Percentiles rank a stretch among this genome's conserved stretches.
Evolutionary conservation across 352 stramenopile genomes (phyloP).

Genomic region (Sclerospora graminicola): DNA sequence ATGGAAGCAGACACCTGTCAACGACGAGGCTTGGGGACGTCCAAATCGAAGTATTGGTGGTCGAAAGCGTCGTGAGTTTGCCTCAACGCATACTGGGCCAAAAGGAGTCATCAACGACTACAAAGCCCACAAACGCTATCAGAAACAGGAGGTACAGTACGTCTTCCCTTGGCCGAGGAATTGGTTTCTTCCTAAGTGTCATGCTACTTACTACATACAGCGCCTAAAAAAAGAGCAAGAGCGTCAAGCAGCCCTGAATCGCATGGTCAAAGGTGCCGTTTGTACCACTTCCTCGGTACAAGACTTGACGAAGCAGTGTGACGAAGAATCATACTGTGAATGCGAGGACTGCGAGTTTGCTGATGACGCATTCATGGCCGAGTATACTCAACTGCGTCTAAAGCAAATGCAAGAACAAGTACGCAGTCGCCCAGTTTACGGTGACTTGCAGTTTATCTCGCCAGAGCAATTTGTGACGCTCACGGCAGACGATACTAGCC

Average conservation of each 20-base stretch:
- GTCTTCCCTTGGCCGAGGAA: too few species aligned
- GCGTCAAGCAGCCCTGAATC: slow-evolving; percentile 34
- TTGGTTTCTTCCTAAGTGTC: background rate
- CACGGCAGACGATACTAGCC: slow-evolving; percentile 5
- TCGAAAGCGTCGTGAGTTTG: slow-evolving; percentile 33
- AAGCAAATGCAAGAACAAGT: slow-evolving; percentile 43
- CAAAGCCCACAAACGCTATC: slow-evolving; percentile 58
- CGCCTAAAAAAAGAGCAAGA: slow-evolving; percentile 36
- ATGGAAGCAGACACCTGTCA: slow-evolving; percentile 46
- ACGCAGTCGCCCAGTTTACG: slow-evolving; percentile 29
- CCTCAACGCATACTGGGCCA: slow-evolving; percentile 56
- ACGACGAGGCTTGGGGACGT: slow-evolving; percentile 37
- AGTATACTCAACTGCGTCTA: slow-evolving; percentile 57
- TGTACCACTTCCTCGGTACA: slow-evolving; percentile 4
- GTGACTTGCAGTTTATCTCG: slow-evolving; percentile 43
- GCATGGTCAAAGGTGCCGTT: slow-evolving; percentile 50
- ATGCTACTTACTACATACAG: slow-evolving; percentile 18
- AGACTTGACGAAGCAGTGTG: slow-evolving; percentile 5
- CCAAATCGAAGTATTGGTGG: slow-evolving; percentile 15
- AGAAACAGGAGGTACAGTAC: slow-evolving; percentile 40
- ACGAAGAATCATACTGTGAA: slow-evolving; percentile 26
- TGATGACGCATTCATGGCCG: slow-evolving; percentile 42
- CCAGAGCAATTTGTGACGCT: slow-evolving; percentile 49
- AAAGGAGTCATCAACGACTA: slow-evolving; percentile 81
- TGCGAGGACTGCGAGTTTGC: slow-evolving; percentile 39